Conservation (phyloP, 352 stramenopile genomes). For the Phytophthora hibernalis region DNA sequence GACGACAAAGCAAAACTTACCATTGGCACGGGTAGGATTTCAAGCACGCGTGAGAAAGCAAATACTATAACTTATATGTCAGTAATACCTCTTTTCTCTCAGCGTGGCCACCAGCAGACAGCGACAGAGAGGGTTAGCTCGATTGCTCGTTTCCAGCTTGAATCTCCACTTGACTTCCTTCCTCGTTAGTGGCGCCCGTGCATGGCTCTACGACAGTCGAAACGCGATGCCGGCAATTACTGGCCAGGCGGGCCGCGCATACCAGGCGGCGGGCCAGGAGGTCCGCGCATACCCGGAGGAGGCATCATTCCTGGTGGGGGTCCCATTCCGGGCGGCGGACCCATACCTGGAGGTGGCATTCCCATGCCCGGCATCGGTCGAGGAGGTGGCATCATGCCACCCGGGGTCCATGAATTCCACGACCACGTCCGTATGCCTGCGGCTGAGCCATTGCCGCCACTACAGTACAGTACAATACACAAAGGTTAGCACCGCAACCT, state of each 20-base stretch:
- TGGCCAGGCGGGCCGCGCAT: constrained; percentile 79
- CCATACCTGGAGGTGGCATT: constrained; percentile 74
- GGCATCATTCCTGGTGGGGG: constrained; percentile 81
- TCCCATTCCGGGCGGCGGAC: constrained; percentile 76
- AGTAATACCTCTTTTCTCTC: constrained; percentile 45
- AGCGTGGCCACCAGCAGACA: constrained; percentile 12
- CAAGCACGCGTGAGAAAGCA: constrained; percentile 31
- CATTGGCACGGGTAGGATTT: constrained; percentile 30
- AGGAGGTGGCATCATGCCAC: constrained; percentile 71
- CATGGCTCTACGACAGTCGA: constrained; percentile 17
- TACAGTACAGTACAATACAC: constrained; percentile 23
- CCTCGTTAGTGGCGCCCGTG: constrained; percentile 15
- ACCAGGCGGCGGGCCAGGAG: constrained; percentile 60
- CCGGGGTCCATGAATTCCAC: constrained; percentile 69
- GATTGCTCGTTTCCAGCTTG: constrained; percentile 1
- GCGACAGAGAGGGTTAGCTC: background rate
- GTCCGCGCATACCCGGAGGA: constrained; percentile 72
- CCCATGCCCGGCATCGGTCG: constrained; percentile 68
- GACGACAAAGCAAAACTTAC: constrained; percentile 34
- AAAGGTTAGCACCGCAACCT: constrained; percentile 17
- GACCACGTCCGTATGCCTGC: constrained; percentile 81
- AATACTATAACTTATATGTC: constrained; percentile 56
- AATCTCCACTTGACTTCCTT: constrained; percentile 14
- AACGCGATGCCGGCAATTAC: constrained; percentile 44
- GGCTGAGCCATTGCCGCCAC: constrained; percentile 85